Evolutionary conservation across 2,329 filamentous ascomycete species (phyloP).

Genomic region (Colletotrichum incanum): DNA sequence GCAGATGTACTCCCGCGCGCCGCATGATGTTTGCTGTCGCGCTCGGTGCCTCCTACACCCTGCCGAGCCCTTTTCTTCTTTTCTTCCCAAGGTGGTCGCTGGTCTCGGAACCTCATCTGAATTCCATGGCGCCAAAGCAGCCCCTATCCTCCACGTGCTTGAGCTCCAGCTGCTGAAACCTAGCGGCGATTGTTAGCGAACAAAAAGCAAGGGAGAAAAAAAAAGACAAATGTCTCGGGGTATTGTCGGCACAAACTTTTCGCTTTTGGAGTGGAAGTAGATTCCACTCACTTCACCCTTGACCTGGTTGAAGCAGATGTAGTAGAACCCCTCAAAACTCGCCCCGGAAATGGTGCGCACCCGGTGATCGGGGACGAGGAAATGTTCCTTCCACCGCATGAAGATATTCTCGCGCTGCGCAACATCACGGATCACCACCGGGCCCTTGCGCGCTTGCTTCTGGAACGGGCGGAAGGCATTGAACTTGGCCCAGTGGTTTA

Average conservation of each 20-base stretch:
- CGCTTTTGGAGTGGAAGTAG: conserved; percentile 98
- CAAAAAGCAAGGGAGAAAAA: background rate
- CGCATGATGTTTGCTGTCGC: conserved; percentile 20
- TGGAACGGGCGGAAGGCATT: conserved; percentile 84
- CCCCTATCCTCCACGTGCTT: conserved; percentile 89
- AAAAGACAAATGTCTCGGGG: background rate
- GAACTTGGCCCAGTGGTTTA: conserved; percentile 95
- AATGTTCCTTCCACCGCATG: conserved; percentile 99
- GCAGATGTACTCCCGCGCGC: conserved; percentile 21
- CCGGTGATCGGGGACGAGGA: conserved; percentile 94
- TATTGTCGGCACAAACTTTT: conserved; percentile 78
- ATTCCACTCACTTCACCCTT: conserved; percentile 91
- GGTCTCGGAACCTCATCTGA: conserved; percentile 60
- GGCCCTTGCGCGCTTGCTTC: conserved; percentile 71
- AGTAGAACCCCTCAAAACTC: conserved; percentile 99
- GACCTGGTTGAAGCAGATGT: conserved; percentile 97
- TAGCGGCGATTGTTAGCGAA: conserved; percentile 54
- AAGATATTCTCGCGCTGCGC: conserved; percentile 91
- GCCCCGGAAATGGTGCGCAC: conserved; percentile 93
- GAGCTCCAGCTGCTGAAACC: conserved; percentile 93
- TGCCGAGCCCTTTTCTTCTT: conserved; percentile 5
- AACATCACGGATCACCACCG: conserved; percentile 76
- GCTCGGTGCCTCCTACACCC: conserved; percentile 23
- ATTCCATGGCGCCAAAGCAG: conserved; percentile 90
- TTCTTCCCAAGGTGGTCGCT: conserved; percentile 1